Conservation (phyloP, 73 alveolate species). For the Effrenium voratum region DNA sequence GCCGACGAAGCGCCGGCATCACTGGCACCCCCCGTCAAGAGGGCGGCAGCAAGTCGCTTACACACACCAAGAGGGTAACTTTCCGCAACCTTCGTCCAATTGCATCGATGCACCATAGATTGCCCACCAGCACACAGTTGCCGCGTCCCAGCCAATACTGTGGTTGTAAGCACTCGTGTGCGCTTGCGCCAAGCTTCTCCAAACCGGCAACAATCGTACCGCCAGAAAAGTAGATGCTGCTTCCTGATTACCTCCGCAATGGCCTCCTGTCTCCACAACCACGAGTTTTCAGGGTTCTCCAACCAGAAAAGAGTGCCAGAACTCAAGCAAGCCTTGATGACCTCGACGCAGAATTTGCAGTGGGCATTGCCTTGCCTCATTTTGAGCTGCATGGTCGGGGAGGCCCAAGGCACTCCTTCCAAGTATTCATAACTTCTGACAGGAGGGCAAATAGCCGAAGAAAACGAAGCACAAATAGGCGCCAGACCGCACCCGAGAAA, state of each 20-base stretch:
- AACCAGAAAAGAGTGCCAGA: not conserved
- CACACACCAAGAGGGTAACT: not conserved
- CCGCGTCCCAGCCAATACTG: not conserved
- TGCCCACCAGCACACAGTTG: not conserved
- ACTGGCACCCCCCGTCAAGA: too few relatives aligned
- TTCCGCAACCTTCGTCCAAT: not conserved
- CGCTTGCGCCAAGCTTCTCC: not conserved
- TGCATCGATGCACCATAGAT: not conserved
- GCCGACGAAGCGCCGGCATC: too few relatives aligned
- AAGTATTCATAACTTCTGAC: not conserved
- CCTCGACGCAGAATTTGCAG: not conserved
- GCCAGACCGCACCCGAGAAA: not conserved
- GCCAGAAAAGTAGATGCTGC: not conserved
- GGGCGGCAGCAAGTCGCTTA: not conserved
- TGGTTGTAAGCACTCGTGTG: not conserved
- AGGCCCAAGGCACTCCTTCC: conserved; percentile 3
- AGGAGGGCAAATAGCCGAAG: not conserved
- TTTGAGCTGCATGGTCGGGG: not conserved
- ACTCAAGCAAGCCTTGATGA: not conserved
- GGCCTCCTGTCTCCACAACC: not conserved
- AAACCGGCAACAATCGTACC: not conserved
- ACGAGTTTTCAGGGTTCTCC: not conserved
- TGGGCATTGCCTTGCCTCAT: not conserved
- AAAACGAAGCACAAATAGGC: not conserved
- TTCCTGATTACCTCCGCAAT: not conserved